These are phyloP conservation scores for Hypholoma fasciculare DNA, from an alignment of 768 basidiomycete species.

Conservation along the genomic window DNA sequence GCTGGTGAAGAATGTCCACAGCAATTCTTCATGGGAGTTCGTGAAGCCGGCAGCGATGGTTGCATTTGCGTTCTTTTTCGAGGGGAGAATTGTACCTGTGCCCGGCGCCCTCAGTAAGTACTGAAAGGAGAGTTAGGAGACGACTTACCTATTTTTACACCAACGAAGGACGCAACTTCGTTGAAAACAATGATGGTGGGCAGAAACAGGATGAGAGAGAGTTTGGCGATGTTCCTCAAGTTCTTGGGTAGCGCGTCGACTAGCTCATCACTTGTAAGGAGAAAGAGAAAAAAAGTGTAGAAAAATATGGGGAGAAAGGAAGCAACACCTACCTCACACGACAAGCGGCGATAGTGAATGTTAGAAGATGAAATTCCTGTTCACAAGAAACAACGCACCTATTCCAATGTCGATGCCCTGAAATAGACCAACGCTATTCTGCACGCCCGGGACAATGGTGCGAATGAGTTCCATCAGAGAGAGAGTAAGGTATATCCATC, in stretches of 20 bases:
- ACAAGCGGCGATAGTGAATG: neutral
- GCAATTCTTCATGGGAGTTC: conserved; percentile 28
- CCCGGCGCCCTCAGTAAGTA: neutral
- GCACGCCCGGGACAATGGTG: conserved; percentile 52
- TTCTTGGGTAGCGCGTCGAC: conserved; percentile 51
- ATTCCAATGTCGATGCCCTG: conserved; percentile 56
- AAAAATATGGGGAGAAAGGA: conserved; percentile 69
- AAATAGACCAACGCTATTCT: conserved; percentile 45
- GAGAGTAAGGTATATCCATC: conserved; percentile 58
- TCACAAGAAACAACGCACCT: conserved; percentile 41
- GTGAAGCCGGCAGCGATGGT: conserved; percentile 46
- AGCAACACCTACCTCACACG: conserved; percentile 38
- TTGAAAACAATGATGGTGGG: conserved; percentile 55
- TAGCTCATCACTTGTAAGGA: conserved; percentile 53
- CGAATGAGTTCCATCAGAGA: conserved; percentile 62
- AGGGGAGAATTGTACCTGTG: conserved; percentile 5
- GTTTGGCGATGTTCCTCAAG: conserved; percentile 42
- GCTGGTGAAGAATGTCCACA: conserved; percentile 60
- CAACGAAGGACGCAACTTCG: conserved; percentile 65
- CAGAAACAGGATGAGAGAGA: conserved; percentile 51
- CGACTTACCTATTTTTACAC: conserved; percentile 53
- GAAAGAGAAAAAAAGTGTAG: conserved; percentile 62
- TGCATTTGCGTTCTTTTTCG: conserved; percentile 14
- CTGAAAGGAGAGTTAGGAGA: neutral
- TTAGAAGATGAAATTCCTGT: neutral